Evolutionary conservation across 176 grass and related monocot genomes (phyloP).

Genomic region (Avena sativa): DNA sequence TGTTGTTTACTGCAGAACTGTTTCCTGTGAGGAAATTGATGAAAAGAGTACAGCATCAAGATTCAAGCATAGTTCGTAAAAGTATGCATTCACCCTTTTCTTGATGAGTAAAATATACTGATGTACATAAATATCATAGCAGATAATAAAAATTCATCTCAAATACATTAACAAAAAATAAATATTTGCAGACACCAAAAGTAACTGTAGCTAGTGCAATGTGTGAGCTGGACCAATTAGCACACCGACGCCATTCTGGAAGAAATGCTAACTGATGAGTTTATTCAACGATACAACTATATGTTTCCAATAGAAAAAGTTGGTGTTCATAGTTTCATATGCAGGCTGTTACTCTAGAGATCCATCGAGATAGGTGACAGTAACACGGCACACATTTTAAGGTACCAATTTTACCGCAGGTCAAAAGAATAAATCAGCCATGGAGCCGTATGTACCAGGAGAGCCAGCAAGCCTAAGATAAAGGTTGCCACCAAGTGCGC

Average conservation of each 20-base stretch:
- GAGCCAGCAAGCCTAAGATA: slow-evolving; percentile 45
- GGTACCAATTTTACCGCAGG: neutral
- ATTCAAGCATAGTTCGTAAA: neutral
- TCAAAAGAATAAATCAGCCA: neutral
- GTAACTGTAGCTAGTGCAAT: neutral
- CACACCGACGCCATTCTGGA: neutral
- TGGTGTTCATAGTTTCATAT: neutral
- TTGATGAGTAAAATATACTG: no score
- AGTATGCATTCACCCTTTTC: neutral
- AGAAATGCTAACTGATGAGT: neutral
- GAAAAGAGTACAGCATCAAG: neutral
- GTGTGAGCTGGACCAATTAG: neutral
- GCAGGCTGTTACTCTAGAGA: neutral
- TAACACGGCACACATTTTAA: neutral
- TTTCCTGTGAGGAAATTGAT: slow-evolving; percentile 15
- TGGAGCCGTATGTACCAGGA: slow-evolving; percentile 39
- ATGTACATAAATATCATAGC: slow-evolving; percentile 17
- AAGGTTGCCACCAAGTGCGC: slow-evolving; percentile 29
- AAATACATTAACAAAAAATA: neutral
- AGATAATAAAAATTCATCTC: neutral
- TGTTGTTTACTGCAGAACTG: slow-evolving; percentile 38
- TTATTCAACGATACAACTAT: neutral
- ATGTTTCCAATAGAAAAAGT: neutral
- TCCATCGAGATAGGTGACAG: neutral
- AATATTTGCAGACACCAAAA: neutral